A percentile compares a stretch with the other conserved stretches of the same genome.
These are phyloP conservation scores for Cryptosporidium tyzzeri DNA, from an alignment of 169 alveolate species.

Conservation along the genomic window DNA sequence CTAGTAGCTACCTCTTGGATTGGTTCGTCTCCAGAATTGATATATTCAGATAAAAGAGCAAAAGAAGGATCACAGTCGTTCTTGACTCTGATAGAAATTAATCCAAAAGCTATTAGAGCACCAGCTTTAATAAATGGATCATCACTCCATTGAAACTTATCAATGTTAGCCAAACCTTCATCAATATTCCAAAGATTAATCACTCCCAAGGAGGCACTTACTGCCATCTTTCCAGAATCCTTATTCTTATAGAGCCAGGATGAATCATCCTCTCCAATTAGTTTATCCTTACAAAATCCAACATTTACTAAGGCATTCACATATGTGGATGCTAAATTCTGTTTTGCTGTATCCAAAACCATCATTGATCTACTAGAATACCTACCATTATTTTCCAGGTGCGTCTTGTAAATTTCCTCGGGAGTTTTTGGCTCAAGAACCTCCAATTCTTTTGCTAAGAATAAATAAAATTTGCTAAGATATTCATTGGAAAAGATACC, in stretches of 20 bases:
- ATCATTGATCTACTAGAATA: slow-evolving; percentile 79
- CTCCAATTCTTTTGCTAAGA: slow-evolving; percentile 93
- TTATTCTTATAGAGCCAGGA: slow-evolving; percentile 95
- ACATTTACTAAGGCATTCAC: slow-evolving; percentile 99
- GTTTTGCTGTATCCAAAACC: slow-evolving; percentile 92
- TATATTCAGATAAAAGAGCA: slow-evolving; percentile 93
- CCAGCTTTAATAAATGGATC: slow-evolving; percentile 97
- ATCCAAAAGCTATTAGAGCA: slow-evolving; percentile 93
- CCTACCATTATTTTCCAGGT: slow-evolving; percentile 88
- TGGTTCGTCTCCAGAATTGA: slow-evolving; percentile 77
- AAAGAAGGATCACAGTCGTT: slow-evolving; percentile 96
- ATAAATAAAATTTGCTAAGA: slow-evolving; percentile 86
- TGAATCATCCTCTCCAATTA: slow-evolving; percentile 86
- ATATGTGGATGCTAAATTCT: slow-evolving; percentile 95
- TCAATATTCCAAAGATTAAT: slow-evolving; percentile 97
- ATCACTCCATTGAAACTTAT: slow-evolving; percentile 93
- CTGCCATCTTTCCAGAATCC: slow-evolving; percentile 94
- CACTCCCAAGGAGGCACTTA: slow-evolving; percentile 96
- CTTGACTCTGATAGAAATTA: slow-evolving; percentile 91
- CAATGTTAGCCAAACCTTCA: slow-evolving; percentile 90
- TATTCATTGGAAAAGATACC: slow-evolving; percentile 89
- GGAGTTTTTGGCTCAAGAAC: slow-evolving; percentile 96
- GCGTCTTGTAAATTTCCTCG: slow-evolving; percentile 92
- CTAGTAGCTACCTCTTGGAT: not conserved
- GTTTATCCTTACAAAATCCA: slow-evolving; percentile 95